Evolutionary conservation across 441 rosid genomes (phyloP), one percentile per base, ranked within the genome.

Genomic region (Adansonia rubrostipa): DNA sequence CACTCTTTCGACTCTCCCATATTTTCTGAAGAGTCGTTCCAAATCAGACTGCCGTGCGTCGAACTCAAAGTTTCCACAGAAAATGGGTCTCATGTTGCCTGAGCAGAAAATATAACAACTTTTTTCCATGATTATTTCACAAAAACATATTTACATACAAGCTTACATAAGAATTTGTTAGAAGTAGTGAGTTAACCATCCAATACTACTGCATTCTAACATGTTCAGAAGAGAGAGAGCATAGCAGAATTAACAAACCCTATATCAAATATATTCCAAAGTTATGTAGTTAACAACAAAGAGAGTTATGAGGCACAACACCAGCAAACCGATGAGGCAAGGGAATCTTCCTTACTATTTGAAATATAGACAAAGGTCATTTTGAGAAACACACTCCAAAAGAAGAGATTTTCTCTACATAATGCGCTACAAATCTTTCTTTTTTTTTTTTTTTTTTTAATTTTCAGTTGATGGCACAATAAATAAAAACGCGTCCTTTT

Each of bases 41-140:
- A 96, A 82, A 77, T 96, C 99, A 75, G 93, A 86, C 78, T 93
- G 98, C 11, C 96, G 90, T 0, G 96, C 98, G 85, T 92, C 98
- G 60, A 92, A 96, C 88, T 94, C 99, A 71, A 94, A 90, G 85
- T 96, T 96, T 2, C 99, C 98, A 58, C 99, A 96, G 79, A 96
- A 96, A 50, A 96, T 89, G 11, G 99, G 93, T 88, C 81, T 92
- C 98, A 92, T 92, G 63, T 56, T 87, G 60, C 75, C 83, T 84
- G 80, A 36, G 36, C 20, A 44, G 64, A 50, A 74, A 60, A 66
- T 36, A 36, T 3, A 10, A n/a, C n/a, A 14, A 50, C 17, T 63
- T 11, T 6, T 14, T 28, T 9, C 63, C 75, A 71, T 71, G 61
- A 71, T 40, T 71, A 71, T 44, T 42, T 73, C 33, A 10, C 6